Evolutionary conservation across 2,329 filamentous ascomycete species (phyloP), one percentile per base, ranked within the genome.

Genomic region (Anisogramma anomala): DNA sequence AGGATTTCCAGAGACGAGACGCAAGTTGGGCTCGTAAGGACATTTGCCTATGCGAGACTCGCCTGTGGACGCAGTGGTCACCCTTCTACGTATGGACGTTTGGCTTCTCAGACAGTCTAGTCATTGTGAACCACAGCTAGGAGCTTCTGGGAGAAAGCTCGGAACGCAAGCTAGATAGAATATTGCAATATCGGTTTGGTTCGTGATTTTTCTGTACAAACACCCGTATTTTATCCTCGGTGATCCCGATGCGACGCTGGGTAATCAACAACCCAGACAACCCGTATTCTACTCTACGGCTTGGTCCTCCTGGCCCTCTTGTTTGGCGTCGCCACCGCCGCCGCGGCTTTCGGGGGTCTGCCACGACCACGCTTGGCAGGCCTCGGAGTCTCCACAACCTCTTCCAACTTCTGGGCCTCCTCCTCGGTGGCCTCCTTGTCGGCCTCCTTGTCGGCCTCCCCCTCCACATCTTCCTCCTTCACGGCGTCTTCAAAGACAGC

Each of bases 401-500:
- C 49, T 28, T 53, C 55, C 46, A 56, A 53, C n/a, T 33, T 18
- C 45, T 60, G 59, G 13, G 60, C 52, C 22, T 23, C 22, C 22
- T 23, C 9, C 22, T 23, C 22, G 6, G 49, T 51, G 1, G 52
- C 49, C 19, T 53, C 55, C n/a, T 33, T 18, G 45, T 60, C 59
- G 13, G 60, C 52, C 22, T 23, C 22, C 22, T 23, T 23, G 6
- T 23, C 22, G 6, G 49, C 48, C 36, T 53, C 52, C 50, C 59
- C 57, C 19, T 48, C 53, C 52, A 59, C 61, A 39, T 59, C 49
- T 28, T 54, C 48, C 46, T 56, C 53, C 34, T 49, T 44, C 37
- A 52, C 47, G 9, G 52, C 50, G 30, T 53, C 52, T 28, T 51
- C 45, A 33, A 58, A 48, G 61, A 77, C 51, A 1, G 52, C 49